Evolutionary conservation across 2,329 filamentous ascomycete genomes (phyloP).

Genomic region (Hymenoscyphus infarciens): DNA sequence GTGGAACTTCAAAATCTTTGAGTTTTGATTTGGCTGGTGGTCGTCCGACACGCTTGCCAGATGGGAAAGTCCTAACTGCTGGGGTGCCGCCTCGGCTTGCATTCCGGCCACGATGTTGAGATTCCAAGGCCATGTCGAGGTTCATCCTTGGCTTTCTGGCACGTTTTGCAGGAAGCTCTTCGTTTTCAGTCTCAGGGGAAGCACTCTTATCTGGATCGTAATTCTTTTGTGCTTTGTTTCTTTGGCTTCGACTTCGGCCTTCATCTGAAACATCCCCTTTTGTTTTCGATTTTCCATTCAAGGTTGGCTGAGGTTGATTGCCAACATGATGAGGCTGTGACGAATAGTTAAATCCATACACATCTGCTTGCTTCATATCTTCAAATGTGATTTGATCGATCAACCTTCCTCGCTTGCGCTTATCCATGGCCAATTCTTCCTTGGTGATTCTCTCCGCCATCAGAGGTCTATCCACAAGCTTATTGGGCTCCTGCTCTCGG

Average conservation of each 20-base stretch:
- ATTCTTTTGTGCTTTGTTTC: slow-evolving; percentile 22
- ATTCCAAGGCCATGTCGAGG: slow-evolving; percentile 22
- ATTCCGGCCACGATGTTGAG: slow-evolving; percentile 15
- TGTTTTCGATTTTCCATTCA: slow-evolving; percentile 17
- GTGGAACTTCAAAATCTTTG: slow-evolving; percentile 25
- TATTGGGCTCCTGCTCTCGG: slow-evolving; percentile 16
- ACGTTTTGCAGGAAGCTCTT: slow-evolving; percentile 31
- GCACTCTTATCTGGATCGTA: slow-evolving; percentile 25
- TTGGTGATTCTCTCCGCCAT: slow-evolving; percentile 24
- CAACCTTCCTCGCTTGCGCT: slow-evolving; percentile 25
- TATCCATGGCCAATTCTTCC: slow-evolving; percentile 27
- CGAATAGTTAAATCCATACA: slow-evolving; percentile 61
- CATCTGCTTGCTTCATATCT: slow-evolving; percentile 52
- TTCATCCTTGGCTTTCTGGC: slow-evolving; percentile 24
- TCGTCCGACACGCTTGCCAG: slow-evolving; percentile 34
- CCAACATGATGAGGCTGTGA: slow-evolving; percentile 55
- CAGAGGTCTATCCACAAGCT: slow-evolving; percentile 25
- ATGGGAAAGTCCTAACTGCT: slow-evolving; percentile 28
- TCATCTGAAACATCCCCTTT: slow-evolving; percentile 19
- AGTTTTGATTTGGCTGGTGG: slow-evolving; percentile 34
- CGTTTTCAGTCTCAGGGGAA: slow-evolving; percentile 28
- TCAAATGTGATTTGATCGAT: slow-evolving; percentile 31
- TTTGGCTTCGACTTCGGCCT: slow-evolving; percentile 27
- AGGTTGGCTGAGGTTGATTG: slow-evolving; percentile 47
- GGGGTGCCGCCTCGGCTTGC: slow-evolving; percentile 25